phyloP scores from a whole-genome alignment of 2,329 filamentous ascomycete genomes.

The Aspergillus carbonarius region DNA sequence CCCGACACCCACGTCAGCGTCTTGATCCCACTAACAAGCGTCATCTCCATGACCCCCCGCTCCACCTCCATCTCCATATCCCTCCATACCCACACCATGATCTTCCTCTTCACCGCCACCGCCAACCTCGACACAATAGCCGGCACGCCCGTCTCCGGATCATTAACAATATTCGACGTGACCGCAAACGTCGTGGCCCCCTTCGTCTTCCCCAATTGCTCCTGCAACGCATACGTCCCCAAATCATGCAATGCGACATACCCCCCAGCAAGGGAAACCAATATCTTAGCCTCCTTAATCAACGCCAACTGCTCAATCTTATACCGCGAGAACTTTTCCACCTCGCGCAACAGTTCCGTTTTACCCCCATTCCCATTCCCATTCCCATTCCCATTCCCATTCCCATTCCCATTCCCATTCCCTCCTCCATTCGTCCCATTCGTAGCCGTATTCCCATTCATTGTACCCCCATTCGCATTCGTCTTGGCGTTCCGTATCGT shows the following conservation, averaged over 20 bases:
- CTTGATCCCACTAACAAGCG: slow-evolving; percentile 78
- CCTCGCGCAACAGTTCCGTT: slow-evolving; percentile 83
- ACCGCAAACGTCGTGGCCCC: slow-evolving; percentile 89
- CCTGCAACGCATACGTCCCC: slow-evolving; percentile 76
- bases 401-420: not conserved
- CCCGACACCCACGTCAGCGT: slow-evolving; percentile 89
- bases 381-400: no score
- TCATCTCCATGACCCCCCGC: slow-evolving; percentile 69
- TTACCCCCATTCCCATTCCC: slow-evolving; percentile 33
- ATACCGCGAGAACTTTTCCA: slow-evolving; percentile 89
- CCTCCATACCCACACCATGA: slow-evolving; percentile 93
- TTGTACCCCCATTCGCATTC: not conserved
- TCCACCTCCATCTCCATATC: slow-evolving; percentile 75
- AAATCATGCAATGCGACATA: slow-evolving; percentile 88
- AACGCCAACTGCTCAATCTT: slow-evolving; percentile 91
- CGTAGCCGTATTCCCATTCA: not conserved
- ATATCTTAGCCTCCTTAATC: slow-evolving; percentile 89
- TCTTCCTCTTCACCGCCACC: slow-evolving; percentile 86
- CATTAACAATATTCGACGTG: slow-evolving; percentile 92
- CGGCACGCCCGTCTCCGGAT: slow-evolving; percentile 79
- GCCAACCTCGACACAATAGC: slow-evolving; percentile 90
- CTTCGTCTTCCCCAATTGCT: slow-evolving; percentile 77
- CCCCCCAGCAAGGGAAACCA: slow-evolving; percentile 88
- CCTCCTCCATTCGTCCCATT: not conserved
- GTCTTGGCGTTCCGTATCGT: slow-evolving; percentile 5